Evolutionary conservation across 176 grass and related monocot species (phyloP).

Genomic region (Paspalum notatum): DNA sequence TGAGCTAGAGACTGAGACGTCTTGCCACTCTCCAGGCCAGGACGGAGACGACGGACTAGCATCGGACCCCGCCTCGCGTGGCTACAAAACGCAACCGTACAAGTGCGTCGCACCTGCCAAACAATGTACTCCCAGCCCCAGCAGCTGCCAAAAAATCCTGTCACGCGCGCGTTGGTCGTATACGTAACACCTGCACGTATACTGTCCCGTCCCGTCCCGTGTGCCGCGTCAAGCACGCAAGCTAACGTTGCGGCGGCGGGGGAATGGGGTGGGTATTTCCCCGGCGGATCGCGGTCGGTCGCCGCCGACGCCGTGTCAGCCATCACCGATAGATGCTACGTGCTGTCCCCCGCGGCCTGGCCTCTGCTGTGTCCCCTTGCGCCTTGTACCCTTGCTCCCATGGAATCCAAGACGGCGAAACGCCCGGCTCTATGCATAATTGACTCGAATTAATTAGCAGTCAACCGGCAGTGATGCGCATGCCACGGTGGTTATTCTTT

Average conservation of each 20-base stretch:
- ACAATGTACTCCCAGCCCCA: not conserved
- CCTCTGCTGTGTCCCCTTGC: conserved; percentile 9
- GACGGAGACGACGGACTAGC: no score
- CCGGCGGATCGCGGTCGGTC: not conserved
- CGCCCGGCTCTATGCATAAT: not conserved
- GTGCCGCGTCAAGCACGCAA: conserved; percentile 40
- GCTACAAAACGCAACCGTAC: not conserved
- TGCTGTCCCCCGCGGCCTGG: not conserved
- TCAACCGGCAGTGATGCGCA: no score
- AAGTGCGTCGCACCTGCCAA: not conserved
- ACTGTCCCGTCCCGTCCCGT: no score
- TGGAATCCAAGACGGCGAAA: conserved; percentile 8
- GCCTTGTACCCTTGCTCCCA: conserved; percentile 24
- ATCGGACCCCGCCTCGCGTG: not conserved
- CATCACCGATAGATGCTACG: conserved; percentile 11
- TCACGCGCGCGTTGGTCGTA: not conserved
- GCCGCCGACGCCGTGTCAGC: not conserved
- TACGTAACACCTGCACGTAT: conserved; percentile 3
- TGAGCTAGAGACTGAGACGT: no score
- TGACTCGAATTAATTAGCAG: no score
- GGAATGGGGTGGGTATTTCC: not conserved
- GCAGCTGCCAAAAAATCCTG: not conserved
- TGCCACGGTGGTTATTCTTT: not conserved
- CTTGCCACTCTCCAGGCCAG: no score
- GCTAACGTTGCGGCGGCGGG: not conserved